A percentile compares a stretch with the other conserved stretches of the same genome.
phyloP scores from a whole-genome alignment of 768 basidiomycete genomes.

The Russula earlei region DNA sequence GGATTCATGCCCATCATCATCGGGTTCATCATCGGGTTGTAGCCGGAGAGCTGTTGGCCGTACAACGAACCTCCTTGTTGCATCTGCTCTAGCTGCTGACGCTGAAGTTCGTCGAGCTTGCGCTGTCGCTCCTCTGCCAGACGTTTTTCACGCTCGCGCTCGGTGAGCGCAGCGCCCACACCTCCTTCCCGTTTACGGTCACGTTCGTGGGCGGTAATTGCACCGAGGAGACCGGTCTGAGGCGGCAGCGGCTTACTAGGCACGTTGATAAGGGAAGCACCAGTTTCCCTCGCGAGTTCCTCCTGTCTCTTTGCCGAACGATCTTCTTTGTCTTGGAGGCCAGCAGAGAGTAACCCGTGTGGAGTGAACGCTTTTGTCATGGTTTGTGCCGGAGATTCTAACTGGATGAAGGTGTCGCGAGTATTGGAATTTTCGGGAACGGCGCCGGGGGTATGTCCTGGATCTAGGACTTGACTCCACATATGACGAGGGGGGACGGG shows the following conservation, averaged over 20 bases:
- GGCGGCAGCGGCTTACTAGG: constrained; percentile 91
- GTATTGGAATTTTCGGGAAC: constrained; percentile 27
- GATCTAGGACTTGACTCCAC: constrained; percentile 86
- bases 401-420: constrained; percentile 59
- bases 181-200: constrained; percentile 93
- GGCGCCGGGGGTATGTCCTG: constrained; percentile 42
- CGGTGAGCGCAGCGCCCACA: constrained; percentile 88
- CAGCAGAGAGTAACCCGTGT: constrained; percentile 89
- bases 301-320: constrained; percentile 94
- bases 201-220: constrained; percentile 90
- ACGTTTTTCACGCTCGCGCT: constrained; percentile 88
- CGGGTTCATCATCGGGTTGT: constrained; percentile 72
- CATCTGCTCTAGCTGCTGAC: constrained; percentile 86
- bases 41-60: constrained; percentile 39
- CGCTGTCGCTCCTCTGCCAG: constrained; percentile 88
- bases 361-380: constrained; percentile 94
- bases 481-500: constrained; percentile 53
- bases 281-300: constrained; percentile 84
- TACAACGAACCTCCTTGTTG: constrained; percentile 70
- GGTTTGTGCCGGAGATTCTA: constrained; percentile 57
- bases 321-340: constrained; percentile 91
- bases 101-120: constrained; percentile 84
- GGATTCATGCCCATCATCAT: constrained; percentile 53
- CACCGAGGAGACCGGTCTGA: constrained; percentile 90
- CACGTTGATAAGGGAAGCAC: constrained; percentile 91